Conservation (phyloP, 1,284 basidiomycete species). For the Heterobasidion parviporum region DNA sequence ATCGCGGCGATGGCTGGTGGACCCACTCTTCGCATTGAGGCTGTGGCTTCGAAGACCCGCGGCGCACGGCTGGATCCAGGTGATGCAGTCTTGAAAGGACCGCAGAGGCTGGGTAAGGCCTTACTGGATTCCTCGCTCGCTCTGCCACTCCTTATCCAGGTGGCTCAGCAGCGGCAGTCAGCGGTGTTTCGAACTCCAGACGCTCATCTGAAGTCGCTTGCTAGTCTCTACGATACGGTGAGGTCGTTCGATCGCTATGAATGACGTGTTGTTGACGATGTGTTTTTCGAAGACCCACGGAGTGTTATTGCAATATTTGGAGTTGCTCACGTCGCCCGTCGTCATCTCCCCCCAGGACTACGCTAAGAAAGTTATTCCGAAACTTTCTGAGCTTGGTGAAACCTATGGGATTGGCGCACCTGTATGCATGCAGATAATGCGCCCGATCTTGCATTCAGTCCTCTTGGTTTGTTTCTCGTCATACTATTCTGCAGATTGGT, state of each 20-base stretch:
- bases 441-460: slow-evolving; percentile 67
- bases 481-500: not conserved
- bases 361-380: slow-evolving; percentile 57
- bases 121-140: slow-evolving; percentile 70
- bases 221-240: slow-evolving; percentile 82
- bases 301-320: slow-evolving; percentile 68
- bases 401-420: slow-evolving; percentile 74
- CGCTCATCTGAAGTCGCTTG: slow-evolving; percentile 76
- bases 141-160: slow-evolving; percentile 78
- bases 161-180: slow-evolving; percentile 81
- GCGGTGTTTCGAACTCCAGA: slow-evolving; percentile 68
- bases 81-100: slow-evolving; percentile 51
- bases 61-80: slow-evolving; percentile 62
- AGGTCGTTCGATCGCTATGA: slow-evolving; percentile 31
- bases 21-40: slow-evolving; percentile 80
- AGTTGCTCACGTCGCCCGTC: slow-evolving; percentile 58
- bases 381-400: slow-evolving; percentile 62
- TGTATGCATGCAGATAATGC: slow-evolving; percentile 87
- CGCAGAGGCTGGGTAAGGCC: slow-evolving; percentile 60
- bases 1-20: slow-evolving; percentile 89
- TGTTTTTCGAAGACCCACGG: slow-evolving; percentile 54
- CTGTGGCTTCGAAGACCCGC: slow-evolving; percentile 61
- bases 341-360: slow-evolving; percentile 58
- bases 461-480: slow-evolving; percentile 44
- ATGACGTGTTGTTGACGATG: not conserved